phyloP scores from a whole-genome alignment of 2,329 filamentous ascomycete genomes.

The Chaetomiaceae sp. region DNA sequence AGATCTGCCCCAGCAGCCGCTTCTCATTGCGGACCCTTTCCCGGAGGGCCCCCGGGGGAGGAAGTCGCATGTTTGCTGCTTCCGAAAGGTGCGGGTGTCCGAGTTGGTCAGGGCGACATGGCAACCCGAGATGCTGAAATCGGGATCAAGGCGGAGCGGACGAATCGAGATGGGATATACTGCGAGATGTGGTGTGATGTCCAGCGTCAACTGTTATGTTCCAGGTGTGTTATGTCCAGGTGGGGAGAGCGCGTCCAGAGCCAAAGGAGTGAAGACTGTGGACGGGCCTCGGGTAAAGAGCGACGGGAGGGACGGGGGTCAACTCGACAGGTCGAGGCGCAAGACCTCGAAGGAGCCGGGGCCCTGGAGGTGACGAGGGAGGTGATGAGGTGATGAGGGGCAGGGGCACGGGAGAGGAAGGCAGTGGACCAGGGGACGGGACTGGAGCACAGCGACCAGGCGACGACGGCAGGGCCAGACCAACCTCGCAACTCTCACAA shows the following conservation, averaged over 20 bases:
- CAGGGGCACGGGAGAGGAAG: neutral
- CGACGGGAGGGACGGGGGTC: neutral
- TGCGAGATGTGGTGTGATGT: no score
- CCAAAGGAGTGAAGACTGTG: constrained; percentile 17
- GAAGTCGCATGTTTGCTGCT: constrained; percentile 11
- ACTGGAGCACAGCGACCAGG: no score
- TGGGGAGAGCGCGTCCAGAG: constrained; percentile 2
- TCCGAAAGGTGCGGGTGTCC: neutral
- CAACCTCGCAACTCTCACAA: no score
- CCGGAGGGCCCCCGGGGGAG: neutral
- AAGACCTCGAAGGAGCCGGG: neutral
- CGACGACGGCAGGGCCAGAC: no score
- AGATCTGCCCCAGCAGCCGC: constrained; percentile 4
- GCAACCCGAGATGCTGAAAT: neutral
- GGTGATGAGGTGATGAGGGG: neutral
- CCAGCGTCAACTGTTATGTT: neutral
- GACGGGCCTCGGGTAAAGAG: constrained; percentile 2
- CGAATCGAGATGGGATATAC: no score
- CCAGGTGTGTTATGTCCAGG: neutral
- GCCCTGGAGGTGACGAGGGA: no score
- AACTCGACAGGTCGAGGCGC: neutral
- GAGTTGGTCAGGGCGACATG: constrained; percentile 1
- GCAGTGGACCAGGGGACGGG: no score
- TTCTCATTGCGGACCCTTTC: constrained; percentile 4
- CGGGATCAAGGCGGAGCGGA: neutral